Evolutionary conservation across 2,329 filamentous ascomycete genomes (phyloP), one percentile per base, ranked within the genome.

Genomic region (Colletotrichum noveboracense): DNA sequence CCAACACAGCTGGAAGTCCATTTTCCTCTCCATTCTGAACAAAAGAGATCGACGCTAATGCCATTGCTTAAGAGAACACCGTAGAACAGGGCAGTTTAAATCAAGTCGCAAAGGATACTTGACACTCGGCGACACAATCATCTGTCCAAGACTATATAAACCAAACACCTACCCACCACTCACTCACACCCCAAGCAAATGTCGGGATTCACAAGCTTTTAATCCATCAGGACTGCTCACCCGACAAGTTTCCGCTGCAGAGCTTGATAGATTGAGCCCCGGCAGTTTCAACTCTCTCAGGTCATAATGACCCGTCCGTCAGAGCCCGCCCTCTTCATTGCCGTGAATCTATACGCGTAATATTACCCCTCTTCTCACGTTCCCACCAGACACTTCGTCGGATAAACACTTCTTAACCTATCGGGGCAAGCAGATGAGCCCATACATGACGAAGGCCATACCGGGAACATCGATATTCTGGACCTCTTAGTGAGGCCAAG

Each of bases 301-400:
- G 18, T 0, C 18, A 48, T 21, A 6, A 7, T 48, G 9, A 9
- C 3, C 3, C 0, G 0, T n/a, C 9, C 10, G 2, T 10, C 18
- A 48, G 18, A 0, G 9, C 9, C 8, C 0, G 0, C 43, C 1
- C 10, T 48, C 0, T 21, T 12, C 43, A 48, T 13, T n/a, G 2
- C 43, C n/a, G n/a, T n/a, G 10, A 21, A 48, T 13, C 43, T 48
- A 48, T 21, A 48, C n/a, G 43, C 6, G 9, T 48, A 7, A 10
- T 3, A 48, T 21, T 48, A 48, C 5, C 38, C 38, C 38, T 3
- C 9, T 12, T 6, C 38, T 48, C 18, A n/a, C 18, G 18, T 0
- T 48, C 18, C 38, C 0, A 18, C 6, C 18, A 1, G 43, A 7
- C 6, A 4, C n/a, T n/a, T 21, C 1, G 6, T 21, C 18, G 3